Percentiles rank a stretch among this genome's conserved stretches.
These are phyloP conservation scores for Monilinia polystroma DNA, from an alignment of 2,329 filamentous ascomycete genomes.

Conservation along the genomic window DNA sequence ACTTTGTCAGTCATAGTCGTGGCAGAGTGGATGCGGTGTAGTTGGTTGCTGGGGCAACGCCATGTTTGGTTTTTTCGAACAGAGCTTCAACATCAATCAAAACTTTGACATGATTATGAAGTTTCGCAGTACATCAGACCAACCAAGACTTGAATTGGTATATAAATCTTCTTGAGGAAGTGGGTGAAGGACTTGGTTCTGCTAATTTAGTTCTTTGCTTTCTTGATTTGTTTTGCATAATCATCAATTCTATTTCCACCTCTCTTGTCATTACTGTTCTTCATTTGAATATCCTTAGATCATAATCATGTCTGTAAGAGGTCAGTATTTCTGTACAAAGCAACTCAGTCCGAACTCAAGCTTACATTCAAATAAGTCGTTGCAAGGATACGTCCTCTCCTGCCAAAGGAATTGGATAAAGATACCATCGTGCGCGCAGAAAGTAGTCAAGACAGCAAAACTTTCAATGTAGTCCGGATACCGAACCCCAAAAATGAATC, in stretches of 20 bases:
- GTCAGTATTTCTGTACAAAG: constrained; percentile 25
- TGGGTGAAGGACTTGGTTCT: not conserved
- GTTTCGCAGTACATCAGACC: not conserved
- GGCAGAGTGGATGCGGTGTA: constrained; percentile 1
- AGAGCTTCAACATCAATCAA: constrained; percentile 14
- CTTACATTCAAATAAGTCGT: constrained; percentile 68
- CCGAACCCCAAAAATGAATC: constrained; percentile 90
- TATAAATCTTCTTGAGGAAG: constrained; percentile 2
- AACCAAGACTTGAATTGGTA: constrained; percentile 10
- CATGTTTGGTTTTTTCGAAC: constrained; percentile 8
- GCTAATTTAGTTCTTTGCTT: constrained; percentile 9
- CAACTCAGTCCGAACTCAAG: constrained; percentile 42
- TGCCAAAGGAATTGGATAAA: constrained; percentile 80
- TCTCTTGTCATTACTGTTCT: not conserved
- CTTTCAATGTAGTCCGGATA: constrained; percentile 74
- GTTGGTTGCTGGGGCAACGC: constrained; percentile 15
- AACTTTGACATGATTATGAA: constrained; percentile 2
- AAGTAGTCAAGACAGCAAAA: constrained; percentile 58
- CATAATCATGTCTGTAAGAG: constrained; percentile 35
- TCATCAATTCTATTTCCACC: constrained; percentile 8
- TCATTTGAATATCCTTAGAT: constrained; percentile 10
- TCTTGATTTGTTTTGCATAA: not conserved
- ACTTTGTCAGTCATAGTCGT: not conserved
- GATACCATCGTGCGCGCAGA: constrained; percentile 79
- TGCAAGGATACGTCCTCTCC: constrained; percentile 82